Base-by-base conservation (phyloP, 768 basidiomycete genomes). In the Amanita muscaria region DNA sequence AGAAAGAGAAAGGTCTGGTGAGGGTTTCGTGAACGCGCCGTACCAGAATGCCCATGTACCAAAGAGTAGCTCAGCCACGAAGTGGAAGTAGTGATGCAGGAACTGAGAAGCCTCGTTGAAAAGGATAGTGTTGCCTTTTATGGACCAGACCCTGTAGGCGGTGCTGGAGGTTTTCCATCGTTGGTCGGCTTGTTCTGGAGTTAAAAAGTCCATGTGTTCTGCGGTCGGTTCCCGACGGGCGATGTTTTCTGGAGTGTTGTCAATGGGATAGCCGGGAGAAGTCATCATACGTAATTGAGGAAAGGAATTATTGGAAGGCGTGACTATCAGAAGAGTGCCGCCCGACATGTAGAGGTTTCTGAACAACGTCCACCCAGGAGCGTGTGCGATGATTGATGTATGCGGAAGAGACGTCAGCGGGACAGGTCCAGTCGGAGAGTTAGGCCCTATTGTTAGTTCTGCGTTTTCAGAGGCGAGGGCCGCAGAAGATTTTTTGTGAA, bases 21-120 rank as follows among this genome's bases (percentile, higher is more conserved):
- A 42, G 4, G 40, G 40, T 22, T 14, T 27, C 8, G 40, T 42
- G 30, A 61, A 74, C 5, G 80, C 70, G 27, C 80, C 80, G 35
- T 69, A 66, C 81, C 81, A 87, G 53, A 87, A 74, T 1, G 84
- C 74, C 73, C 85, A 87, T 3, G 74, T 64, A 24, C 88, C 88
- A 24, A 90, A 66, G 46, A 88, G 64, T 37, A 88, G 76, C 57
- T 92, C 89, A 0, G 83, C 89, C 24, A 83, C 83, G 48, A 88
- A 81, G 62, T 91, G 89, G 61, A 90, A 91, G 60, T 89, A 91
- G 58, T 91, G 89, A 36, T 70, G 66, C n/a, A 90, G 70, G 70
- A 91, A 85, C 55, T 88, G 84, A 1, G 59, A 46, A 0, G 86
- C 83, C 49, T 87, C 86, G 56, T 84, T 84, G 54, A 81, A 69